Evolutionary conservation across 345 rosid species (phyloP), one percentile per base, ranked within the genome.

Genomic region (Boechera divaricarpa): DNA sequence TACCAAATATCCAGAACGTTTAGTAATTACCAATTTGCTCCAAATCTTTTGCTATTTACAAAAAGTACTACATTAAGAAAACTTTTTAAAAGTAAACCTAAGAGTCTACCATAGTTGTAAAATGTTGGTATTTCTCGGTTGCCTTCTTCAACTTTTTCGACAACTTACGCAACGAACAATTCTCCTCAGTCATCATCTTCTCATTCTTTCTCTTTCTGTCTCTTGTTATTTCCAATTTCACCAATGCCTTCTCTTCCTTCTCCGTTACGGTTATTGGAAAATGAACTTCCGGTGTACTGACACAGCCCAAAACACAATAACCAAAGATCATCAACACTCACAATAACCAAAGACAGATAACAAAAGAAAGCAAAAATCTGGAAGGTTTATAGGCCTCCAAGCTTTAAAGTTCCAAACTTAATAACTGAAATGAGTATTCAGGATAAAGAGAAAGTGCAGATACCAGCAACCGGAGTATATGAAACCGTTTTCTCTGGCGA

Each of bases 401-500:
- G 49, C 7, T 45, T 45, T 45, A 29, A 16, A 38, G 31, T 21
- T 3, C n/a, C 8, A 45, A 65, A 67, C 15, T 41, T 10, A 13
- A 53, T 39, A 54, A 38, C n/a, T 53, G 61, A 41, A 41, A 11
- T 28, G 51, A 13, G 63, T 38, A 12, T 39, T 24, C 16, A 32
- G 10, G 47, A 45, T 45, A 33, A 45, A 12, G 35, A 3, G 24
- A 28, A 41, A 54, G 38, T 3, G 63, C 16, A 56, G 13, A 38
- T 74, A 74, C 78, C 72, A 45, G 51, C 28, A 74, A 6, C 89
- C 92, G 15, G 87, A 83, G 54, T 79, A 83, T 11, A 83, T 39
- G 6, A 80, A 45, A 12, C 91, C 87, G 1, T 81, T 78, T 73
- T 70, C 85, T 75, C 73, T 86, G 18, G 64, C 41, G 32, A 87